Conservation (phyloP, 192 early-diverging fungal species). For the Coemansia sp. region DNA sequence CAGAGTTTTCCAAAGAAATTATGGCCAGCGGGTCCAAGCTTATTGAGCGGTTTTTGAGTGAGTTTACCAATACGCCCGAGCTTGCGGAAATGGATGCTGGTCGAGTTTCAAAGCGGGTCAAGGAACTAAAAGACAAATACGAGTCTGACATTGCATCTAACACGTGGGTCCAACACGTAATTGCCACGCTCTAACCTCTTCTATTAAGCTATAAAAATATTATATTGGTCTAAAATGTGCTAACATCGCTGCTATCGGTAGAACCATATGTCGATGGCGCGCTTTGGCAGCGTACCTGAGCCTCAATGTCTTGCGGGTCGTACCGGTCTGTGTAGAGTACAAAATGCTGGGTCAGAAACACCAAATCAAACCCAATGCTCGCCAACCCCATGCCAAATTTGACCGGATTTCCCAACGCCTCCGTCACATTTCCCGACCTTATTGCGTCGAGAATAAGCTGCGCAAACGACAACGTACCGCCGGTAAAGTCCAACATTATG, state of each 20-base stretch:
- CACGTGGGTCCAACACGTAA: slow-evolving; percentile 61
- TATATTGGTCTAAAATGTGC: not conserved
- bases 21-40: slow-evolving; percentile 29
- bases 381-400: slow-evolving; percentile 77
- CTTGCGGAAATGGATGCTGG: slow-evolving; percentile 39
- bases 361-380: slow-evolving; percentile 75
- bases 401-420: slow-evolving; percentile 60
- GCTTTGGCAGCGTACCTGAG: slow-evolving; percentile 7
- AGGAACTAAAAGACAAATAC: slow-evolving; percentile 57
- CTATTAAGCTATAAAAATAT: not conserved
- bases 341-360: slow-evolving; percentile 85
- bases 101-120: slow-evolving; percentile 40
- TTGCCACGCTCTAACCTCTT: slow-evolving; percentile 25
- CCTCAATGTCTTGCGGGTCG: slow-evolving; percentile 22
- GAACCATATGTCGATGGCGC: slow-evolving; percentile 23
- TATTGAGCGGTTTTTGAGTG: slow-evolving; percentile 51
- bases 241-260: slow-evolving; percentile 9
- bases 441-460: slow-evolving; percentile 77
- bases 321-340: slow-evolving; percentile 58
- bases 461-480: slow-evolving; percentile 70
- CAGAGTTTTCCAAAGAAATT: slow-evolving; percentile 31
- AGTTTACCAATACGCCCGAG: slow-evolving; percentile 52
- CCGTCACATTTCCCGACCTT: slow-evolving; percentile 49
- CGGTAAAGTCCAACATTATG: slow-evolving; percentile 83
- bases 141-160: slow-evolving; percentile 57